A percentile compares a stretch with the other conserved stretches of the same genome.
phyloP scores from a whole-genome alignment of 306 rosid genomes.

The Cucurbita moschata region DNA sequence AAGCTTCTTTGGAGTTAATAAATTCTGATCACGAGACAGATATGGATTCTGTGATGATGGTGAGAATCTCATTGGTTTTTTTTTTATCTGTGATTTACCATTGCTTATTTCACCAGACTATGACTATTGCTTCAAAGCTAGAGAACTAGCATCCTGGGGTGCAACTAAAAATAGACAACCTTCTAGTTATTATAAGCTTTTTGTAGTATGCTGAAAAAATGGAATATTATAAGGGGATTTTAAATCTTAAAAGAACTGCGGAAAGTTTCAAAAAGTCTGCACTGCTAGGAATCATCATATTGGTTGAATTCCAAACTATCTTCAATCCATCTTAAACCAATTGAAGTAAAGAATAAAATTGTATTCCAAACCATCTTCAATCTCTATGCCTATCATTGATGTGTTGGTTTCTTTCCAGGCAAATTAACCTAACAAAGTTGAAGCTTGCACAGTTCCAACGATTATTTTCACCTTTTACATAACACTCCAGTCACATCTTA shows the following conservation, averaged over 20 bases:
- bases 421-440: background rate
- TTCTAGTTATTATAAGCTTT: background rate
- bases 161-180: background rate
- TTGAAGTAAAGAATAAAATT: background rate
- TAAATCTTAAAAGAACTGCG: background rate
- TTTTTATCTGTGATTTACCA: background rate
- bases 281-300: background rate
- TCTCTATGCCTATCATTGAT: background rate
- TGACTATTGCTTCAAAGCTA: background rate
- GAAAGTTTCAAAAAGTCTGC: background rate
- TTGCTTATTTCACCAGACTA: background rate
- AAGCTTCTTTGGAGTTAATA: conserved; percentile 37
- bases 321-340: background rate
- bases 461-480: background rate
- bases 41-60: conserved; percentile 80
- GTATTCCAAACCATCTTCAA: background rate
- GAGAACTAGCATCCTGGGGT: background rate
- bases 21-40: conserved; percentile 76
- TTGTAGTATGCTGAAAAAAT: background rate
- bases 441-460: background rate
- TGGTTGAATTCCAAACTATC: background rate
- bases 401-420: background rate
- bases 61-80: conserved; percentile 21
- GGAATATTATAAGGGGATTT: background rate
- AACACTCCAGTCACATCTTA: background rate